These are phyloP conservation scores for Komagataella pseudopastoris DNA, from an alignment of 805 yeast species.

Conservation along the genomic window DNA sequence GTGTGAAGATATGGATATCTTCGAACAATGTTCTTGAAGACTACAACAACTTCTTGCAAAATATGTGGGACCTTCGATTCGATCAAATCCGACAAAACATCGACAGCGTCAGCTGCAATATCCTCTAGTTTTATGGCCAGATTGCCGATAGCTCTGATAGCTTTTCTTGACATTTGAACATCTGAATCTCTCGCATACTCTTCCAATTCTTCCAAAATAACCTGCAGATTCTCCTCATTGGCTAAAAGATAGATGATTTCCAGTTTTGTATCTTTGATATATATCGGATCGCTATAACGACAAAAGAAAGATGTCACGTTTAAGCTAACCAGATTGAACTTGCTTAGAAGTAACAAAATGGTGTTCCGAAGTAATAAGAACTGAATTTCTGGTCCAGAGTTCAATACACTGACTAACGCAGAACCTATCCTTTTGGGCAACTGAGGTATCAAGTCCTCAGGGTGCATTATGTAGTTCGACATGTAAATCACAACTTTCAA, in stretches of 20 bases:
- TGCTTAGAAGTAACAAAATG: constrained; percentile 55
- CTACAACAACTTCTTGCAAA: constrained; percentile 69
- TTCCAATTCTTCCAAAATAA: constrained; percentile 60
- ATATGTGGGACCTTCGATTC: constrained; percentile 58
- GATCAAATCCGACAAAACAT: constrained; percentile 42
- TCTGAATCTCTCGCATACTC: constrained; percentile 86
- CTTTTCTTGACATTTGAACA: constrained; percentile 73
- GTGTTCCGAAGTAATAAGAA: constrained; percentile 74
- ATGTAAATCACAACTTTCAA: constrained; percentile 60
- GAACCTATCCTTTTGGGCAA: constrained; percentile 49
- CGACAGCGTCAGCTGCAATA: constrained; percentile 53
- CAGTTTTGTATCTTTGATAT: constrained; percentile 78
- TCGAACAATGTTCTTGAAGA: constrained; percentile 63
- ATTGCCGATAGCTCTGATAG: constrained; percentile 83
- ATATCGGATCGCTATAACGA: constrained; percentile 74
- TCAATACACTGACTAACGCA: constrained; percentile 51
- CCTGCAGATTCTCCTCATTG: constrained; percentile 39
- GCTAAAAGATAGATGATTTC: constrained; percentile 80
- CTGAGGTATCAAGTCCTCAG: constrained; percentile 40
- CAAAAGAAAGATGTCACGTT: constrained; percentile 78
- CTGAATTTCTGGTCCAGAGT: constrained; percentile 74
- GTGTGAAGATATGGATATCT: constrained; percentile 52
- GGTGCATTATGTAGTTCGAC: constrained; percentile 51
- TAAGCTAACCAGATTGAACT: constrained; percentile 41
- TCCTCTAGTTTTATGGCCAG: constrained; percentile 62